Evolutionary conservation across 371 early-diverging fungal genomes (phyloP).

Genomic region (Rhizopus stolonifer): DNA sequence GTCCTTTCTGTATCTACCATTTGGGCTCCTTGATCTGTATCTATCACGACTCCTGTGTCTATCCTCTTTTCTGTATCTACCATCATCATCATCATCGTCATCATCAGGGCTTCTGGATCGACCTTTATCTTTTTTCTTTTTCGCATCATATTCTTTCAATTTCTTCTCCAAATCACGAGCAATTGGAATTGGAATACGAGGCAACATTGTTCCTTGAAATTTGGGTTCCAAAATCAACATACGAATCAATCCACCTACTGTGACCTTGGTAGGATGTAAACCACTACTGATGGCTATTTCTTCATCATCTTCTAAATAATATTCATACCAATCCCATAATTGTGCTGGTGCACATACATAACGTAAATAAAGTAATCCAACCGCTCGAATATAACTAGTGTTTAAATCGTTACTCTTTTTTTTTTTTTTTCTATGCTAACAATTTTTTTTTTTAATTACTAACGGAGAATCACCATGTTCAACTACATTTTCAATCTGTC

Average conservation of each 20-base stretch:
- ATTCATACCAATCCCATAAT: conserved; percentile 83
- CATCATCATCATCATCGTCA: conserved; percentile 8
- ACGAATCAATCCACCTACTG: conserved; percentile 70
- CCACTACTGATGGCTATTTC: conserved; percentile 70
- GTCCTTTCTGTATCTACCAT: conserved; percentile 1
- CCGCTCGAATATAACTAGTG: conserved; percentile 72
- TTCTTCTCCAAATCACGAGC: conserved; percentile 73
- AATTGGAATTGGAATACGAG: conserved; percentile 83
- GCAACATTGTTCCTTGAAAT: conserved; percentile 77
- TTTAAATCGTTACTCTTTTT: background rate
- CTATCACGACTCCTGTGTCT: conserved; percentile 1
- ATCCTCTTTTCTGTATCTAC: conserved; percentile 4
- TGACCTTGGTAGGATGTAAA: conserved; percentile 58
- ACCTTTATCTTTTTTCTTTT: conserved; percentile 16
- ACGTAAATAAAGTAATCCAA: conserved; percentile 84
- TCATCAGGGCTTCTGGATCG: background rate
- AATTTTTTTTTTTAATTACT: conserved; percentile 18
- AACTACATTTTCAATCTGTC: conserved; percentile 76
- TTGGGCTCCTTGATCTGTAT: conserved; percentile 9
- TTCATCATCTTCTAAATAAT: conserved; percentile 79
- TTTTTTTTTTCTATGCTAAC: background rate
- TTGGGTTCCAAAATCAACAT: conserved; percentile 71
- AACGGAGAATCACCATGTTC: conserved; percentile 82
- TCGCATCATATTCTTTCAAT: conserved; percentile 56
- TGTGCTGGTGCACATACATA: conserved; percentile 81